phyloP scores from a whole-genome alignment of 768 basidiomycete species.

The Pleurotus citrinopileatus region DNA sequence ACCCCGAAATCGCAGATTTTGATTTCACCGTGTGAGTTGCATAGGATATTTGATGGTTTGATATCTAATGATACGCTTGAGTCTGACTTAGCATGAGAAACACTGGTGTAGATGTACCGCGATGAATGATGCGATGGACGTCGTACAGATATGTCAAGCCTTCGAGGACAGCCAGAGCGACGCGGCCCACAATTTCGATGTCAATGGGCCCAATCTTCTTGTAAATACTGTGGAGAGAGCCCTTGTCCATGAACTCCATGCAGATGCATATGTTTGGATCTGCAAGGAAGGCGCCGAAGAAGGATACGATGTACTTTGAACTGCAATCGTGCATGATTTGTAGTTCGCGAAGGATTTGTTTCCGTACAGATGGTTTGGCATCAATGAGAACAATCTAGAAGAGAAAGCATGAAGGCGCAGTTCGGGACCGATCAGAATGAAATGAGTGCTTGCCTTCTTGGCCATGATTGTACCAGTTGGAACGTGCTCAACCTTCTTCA shows the following conservation, averaged over 20 bases:
- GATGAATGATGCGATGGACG: conserved; percentile 95
- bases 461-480: conserved; percentile 95
- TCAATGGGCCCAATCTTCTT: conserved; percentile 93
- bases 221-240: conserved; percentile 92
- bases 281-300: conserved; percentile 93
- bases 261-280: conserved; percentile 99
- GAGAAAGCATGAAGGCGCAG: conserved; percentile 1
- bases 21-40: conserved; percentile 92
- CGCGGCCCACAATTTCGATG: conserved; percentile 88
- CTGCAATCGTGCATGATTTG: conserved; percentile 99
- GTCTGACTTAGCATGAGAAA: conserved; percentile 10
- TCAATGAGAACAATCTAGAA: conserved; percentile 90
- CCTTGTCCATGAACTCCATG: conserved; percentile 97
- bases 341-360: conserved; percentile 95
- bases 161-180: conserved; percentile 92
- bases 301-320: conserved; percentile 92
- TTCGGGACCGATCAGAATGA: neutral
- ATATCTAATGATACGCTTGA: conserved; percentile 66
- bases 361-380: conserved; percentile 92
- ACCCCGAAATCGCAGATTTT: conserved; percentile 99
- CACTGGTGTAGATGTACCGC: conserved; percentile 59
- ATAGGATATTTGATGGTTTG: conserved; percentile 97
- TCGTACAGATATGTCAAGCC: conserved; percentile 98
- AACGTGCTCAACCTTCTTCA: conserved; percentile 91
- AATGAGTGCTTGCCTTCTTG: conserved; percentile 88